These are phyloP conservation scores for Pistacia vera DNA, from an alignment of 345 rosid genomes.

Conservation along the genomic window DNA sequence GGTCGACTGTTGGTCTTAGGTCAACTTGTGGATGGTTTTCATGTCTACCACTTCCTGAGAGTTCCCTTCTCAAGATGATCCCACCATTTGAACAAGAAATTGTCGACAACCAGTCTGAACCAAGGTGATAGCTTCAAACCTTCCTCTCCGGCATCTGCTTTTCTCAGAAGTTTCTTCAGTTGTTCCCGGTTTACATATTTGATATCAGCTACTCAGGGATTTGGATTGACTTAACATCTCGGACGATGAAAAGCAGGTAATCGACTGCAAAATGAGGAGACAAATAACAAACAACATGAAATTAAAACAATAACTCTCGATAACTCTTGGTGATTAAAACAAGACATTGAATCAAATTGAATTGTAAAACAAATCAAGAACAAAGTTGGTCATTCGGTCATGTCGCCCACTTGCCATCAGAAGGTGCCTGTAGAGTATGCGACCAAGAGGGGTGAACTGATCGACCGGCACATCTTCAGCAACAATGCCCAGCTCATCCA, in stretches of 20 bases:
- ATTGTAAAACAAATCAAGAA: background rate
- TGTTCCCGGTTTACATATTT: constrained; percentile 82
- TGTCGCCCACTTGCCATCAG: constrained; percentile 99
- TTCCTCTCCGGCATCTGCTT: constrained; percentile 86
- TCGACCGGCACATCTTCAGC: constrained; percentile 92
- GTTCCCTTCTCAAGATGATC: constrained; percentile 81
- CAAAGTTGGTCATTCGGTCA: constrained; percentile 53
- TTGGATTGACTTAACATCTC: constrained; percentile 72
- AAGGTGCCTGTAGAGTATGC: constrained; percentile 94
- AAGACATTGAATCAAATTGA: background rate
- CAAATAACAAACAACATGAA: background rate
- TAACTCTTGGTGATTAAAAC: background rate
- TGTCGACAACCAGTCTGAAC: constrained; percentile 94
- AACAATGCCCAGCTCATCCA: constrained; percentile 93
- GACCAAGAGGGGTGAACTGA: constrained; percentile 72
- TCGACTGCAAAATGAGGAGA: constrained; percentile 63
- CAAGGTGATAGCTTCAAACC: constrained; percentile 88
- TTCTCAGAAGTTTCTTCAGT: constrained; percentile 79
- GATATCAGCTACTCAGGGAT: constrained; percentile 82
- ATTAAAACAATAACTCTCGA: background rate
- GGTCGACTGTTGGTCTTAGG: constrained; percentile 17
- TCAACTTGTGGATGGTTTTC: constrained; percentile 78
- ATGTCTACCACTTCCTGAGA: constrained; percentile 67
- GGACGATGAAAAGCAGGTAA: constrained; percentile 80
- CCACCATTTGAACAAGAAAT: constrained; percentile 98